Conservation (phyloP, 345 rosid genomes). For the Angophora floribunda region DNA sequence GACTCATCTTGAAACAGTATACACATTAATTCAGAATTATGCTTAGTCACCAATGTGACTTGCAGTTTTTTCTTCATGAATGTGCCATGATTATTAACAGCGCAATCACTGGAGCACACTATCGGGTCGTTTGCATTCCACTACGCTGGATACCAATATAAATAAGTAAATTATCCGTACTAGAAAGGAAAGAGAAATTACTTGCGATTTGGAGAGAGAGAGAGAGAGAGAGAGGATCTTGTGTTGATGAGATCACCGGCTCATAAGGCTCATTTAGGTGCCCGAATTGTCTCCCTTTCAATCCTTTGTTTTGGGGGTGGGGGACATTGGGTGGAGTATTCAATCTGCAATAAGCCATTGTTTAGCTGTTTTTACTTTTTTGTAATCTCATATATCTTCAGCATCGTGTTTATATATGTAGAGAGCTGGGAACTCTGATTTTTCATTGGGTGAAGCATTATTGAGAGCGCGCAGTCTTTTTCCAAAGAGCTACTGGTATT, state of each 20-base stretch:
- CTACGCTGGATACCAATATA: neutral
- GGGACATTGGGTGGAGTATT: neutral
- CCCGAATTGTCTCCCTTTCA: neutral
- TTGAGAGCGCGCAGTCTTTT: conserved; percentile 67
- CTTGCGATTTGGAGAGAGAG: neutral
- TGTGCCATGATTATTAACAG: neutral
- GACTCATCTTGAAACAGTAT: neutral
- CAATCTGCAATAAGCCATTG: neutral
- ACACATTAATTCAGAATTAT: neutral
- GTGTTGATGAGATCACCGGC: neutral
- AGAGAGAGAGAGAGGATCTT: neutral
- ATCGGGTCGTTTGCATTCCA: neutral
- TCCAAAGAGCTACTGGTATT: conserved; percentile 88
- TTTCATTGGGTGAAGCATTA: conserved; percentile 56
- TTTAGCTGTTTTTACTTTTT: neutral
- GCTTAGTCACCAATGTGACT: neutral
- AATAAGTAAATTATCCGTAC: neutral
- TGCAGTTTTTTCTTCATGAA: neutral
- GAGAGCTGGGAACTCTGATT: conserved; percentile 38
- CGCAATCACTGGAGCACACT: neutral
- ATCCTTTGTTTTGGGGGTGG: neutral
- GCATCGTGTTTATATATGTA: conserved; percentile 9
- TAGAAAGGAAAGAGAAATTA: neutral
- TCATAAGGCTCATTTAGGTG: neutral
- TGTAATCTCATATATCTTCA: neutral